Base-by-base conservation (phyloP, 163 green algal species). In the Coccomyxa subellipsoidea region DNA sequence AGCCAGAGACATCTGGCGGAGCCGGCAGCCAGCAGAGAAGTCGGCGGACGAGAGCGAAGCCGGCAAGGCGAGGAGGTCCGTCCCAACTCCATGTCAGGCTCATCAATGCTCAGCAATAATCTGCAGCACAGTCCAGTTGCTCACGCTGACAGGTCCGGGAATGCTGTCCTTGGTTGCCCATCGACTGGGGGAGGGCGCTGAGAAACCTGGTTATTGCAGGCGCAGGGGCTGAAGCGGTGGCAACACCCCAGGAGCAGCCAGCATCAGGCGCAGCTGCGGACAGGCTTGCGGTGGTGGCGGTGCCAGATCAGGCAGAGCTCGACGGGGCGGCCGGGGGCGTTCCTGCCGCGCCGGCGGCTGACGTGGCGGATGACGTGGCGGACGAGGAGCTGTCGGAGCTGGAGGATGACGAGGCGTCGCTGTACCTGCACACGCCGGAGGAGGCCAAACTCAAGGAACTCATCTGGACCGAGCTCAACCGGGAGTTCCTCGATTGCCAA, bases 391-490 rank as follows among this genome's bases (percentile, higher is more conserved):
- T 92, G 38, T 90, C 85, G 0, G 88, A 92, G 66, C 84, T 92
- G 47, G 70, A 78, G 12, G 88, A 92, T 32, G 73, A 77, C 12
- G 88, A 92, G 32, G 82, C 88, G 21, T 80, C 75, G 18, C 77
- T 72, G 47, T 91, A 89, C 81, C 37, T 85, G 69, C 54, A 81
- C 73, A 69, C 53, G 32, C 23, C 32, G 23, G 80, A 71, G 39
- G 75, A 81, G 78, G 79, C 76, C 7, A 76, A 79, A 39, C 83
- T 82, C 71, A 92, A 91, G 80, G 85, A 91, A 78, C 69, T 88
- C 69, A 89, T 92, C 36, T 93, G 90, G 90, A 87, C 86, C 69
- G 82, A 85, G 54, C 86, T 93, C 83, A 92, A 93, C 78, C 66
- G 54, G 7, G 90, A 93, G 37, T 93, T 86, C 81, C 38, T 92